Evolutionary conservation across 306 rosid genomes (phyloP), one percentile per base, ranked within the genome.

Genomic region (Rubus parviflorus): DNA sequence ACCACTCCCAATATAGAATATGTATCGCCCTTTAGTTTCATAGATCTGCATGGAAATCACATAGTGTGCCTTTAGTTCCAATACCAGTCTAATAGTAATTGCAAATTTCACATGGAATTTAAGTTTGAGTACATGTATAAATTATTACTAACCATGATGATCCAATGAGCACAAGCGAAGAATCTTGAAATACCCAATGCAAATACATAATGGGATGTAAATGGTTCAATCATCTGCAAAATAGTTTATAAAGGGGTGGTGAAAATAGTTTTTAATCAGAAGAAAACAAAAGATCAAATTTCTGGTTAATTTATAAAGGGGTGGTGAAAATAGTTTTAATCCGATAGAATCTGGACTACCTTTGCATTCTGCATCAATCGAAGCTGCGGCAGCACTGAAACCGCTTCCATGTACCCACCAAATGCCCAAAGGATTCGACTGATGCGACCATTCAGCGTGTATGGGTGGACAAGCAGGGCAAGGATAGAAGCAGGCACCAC

Each of bases 141-240:
- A 16, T 20, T 65, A 53, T 40, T 12, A 70, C 85, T 70, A 12
- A 91, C 97, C 91, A 74, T 87, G 77, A 89, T 85, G 43, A 90
- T 72, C 98, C 96, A 95, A 69, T 86, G 88, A 47, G 96, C 96
- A 11, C 91, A 82, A 12, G 85, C 30, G 1, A 95, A 63, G 85
- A 95, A 90, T 77, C 97, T 92, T 14, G 98, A 87, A 76, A 90
- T 63, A 6, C 98, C 98, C 30, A 95, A 61, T 42, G 98, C 97
- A 76, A 95, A 92, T 35, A 95, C 92, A 68, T 90, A 95, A 47
- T 90, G 87, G 7, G 97, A 91, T 5, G 97, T 89, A 74, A 95
- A 90, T 68, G 97, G 90, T 57, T 95, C 98, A 51, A 95, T 66
- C 83, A 90, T 86, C 97, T 95, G 81, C 70, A 22, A 46, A 57